Conservation (phyloP, 192 early-diverging fungal genomes). For the Rhizophlyctis rosea region DNA sequence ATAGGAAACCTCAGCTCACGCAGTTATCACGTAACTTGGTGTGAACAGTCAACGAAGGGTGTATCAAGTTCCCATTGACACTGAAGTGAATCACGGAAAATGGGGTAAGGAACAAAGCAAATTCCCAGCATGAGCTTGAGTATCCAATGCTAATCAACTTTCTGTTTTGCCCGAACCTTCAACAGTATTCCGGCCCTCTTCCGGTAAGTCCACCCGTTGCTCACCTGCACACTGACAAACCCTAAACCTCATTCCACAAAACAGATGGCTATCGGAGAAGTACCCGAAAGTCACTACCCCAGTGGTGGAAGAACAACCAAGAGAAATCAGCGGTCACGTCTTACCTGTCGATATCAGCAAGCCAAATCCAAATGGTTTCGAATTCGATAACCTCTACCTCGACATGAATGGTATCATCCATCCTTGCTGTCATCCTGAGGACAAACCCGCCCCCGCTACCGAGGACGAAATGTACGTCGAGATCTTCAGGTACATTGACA, state of each 20-base stretch:
- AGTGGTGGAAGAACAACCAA: constrained; percentile 71
- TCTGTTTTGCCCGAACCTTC: too few relatives aligned
- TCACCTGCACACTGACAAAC: neutral
- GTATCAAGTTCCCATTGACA: too few relatives aligned
- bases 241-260: neutral
- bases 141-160: too few relatives aligned
- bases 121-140: too few relatives aligned
- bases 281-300: constrained; percentile 50
- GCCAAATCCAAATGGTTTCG: constrained; percentile 86
- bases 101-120: too few relatives aligned
- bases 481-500: constrained; percentile 95
- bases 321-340: constrained; percentile 65
- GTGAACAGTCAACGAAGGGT: too few relatives aligned
- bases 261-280: constrained; percentile 51
- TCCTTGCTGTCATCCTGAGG: constrained; percentile 61
- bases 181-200: constrained; percentile 34
- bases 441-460: constrained; percentile 38
- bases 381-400: constrained; percentile 95
- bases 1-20: too few relatives aligned
- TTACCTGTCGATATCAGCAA: constrained; percentile 84
- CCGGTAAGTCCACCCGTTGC: constrained; percentile 3
- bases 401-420: constrained; percentile 95
- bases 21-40: too few relatives aligned
- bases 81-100: too few relatives aligned
- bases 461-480: constrained; percentile 94